Evolutionary conservation across 768 basidiomycete genomes (phyloP).

Genomic region (Calocera cornea): DNA sequence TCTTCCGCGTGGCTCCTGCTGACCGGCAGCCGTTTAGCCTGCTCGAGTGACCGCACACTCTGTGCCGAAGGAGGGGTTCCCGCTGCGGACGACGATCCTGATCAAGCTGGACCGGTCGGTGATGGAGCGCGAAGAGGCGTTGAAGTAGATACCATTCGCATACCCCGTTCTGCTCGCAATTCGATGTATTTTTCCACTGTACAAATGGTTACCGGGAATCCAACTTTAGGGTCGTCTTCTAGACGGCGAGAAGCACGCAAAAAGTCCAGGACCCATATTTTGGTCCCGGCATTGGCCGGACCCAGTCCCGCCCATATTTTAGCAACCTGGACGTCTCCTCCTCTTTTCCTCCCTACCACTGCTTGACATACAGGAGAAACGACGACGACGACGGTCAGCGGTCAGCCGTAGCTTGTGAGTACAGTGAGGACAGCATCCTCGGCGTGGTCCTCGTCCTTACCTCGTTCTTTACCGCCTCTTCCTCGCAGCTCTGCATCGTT

Average conservation of each 20-base stretch:
- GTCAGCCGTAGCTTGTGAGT: not conserved
- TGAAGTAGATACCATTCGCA: constrained; percentile 40
- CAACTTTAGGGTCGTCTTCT: not conserved
- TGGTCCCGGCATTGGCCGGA: not conserved
- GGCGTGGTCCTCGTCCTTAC: not conserved
- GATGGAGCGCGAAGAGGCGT: constrained; percentile 81
- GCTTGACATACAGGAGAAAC: not conserved
- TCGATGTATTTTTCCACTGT: not conserved
- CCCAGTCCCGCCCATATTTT: not conserved
- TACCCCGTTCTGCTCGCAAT: not conserved
- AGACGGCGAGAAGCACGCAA: not conserved
- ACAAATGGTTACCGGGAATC: not conserved
- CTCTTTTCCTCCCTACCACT: not conserved
- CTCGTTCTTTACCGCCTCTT: not conserved
- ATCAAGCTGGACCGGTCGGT: constrained; percentile 93
- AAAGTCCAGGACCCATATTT: not conserved
- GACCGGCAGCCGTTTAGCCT: constrained; percentile 40
- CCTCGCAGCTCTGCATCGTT: not conserved
- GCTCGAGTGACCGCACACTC: constrained; percentile 93
- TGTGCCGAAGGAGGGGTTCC: constrained; percentile 67
- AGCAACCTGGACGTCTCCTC: not conserved
- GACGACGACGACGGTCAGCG: not conserved
- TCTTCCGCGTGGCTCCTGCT: not conserved
- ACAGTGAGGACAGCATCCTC: not conserved
- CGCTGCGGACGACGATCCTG: constrained; percentile 84